phyloP scores from a whole-genome alignment of 352 stramenopile species.

The Phytophthora kernoviae region DNA sequence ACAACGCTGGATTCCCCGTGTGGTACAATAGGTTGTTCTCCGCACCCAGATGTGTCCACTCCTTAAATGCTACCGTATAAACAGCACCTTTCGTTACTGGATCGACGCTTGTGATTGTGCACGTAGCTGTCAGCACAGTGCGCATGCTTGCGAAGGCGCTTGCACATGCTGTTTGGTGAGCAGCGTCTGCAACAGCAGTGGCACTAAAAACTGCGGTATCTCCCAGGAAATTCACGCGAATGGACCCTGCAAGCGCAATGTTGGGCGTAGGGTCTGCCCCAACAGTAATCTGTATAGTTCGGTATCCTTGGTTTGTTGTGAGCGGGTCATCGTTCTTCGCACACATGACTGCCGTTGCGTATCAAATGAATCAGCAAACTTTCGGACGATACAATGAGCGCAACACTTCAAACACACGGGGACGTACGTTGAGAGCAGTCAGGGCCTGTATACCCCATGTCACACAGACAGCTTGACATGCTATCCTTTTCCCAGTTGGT shows the following conservation, averaged over 20 bases:
- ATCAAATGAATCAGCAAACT: conserved; percentile 1
- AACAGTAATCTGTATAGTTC: conserved; percentile 62
- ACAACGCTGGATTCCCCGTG: conserved; percentile 72
- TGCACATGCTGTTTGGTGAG: conserved; percentile 37
- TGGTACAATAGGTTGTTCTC: conserved; percentile 89
- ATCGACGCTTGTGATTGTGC: conserved; percentile 39
- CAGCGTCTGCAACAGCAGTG: conserved; percentile 34
- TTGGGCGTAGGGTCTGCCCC: conserved; percentile 24
- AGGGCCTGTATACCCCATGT: conserved; percentile 79
- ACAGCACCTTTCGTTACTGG: conserved; percentile 44
- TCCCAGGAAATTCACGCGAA: conserved; percentile 60
- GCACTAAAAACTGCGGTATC: conserved; percentile 50
- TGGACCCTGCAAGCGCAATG: conserved; percentile 33
- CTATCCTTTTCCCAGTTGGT: conserved; percentile 88
- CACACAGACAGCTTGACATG: conserved; percentile 81
- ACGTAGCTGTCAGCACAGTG: conserved; percentile 48
- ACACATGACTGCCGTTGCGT: conserved; percentile 60
- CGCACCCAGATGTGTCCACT: conserved; percentile 56
- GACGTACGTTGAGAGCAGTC: conserved; percentile 83
- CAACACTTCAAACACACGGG: background rate
- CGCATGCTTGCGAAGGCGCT: conserved; percentile 47
- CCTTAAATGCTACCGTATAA: conserved; percentile 73
- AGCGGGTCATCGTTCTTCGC: conserved; percentile 89
- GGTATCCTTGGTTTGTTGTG: conserved; percentile 67
- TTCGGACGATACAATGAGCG: background rate